Base-by-base conservation (phyloP, 352 stramenopile species). In the Halophytophthora batemanensis region DNA sequence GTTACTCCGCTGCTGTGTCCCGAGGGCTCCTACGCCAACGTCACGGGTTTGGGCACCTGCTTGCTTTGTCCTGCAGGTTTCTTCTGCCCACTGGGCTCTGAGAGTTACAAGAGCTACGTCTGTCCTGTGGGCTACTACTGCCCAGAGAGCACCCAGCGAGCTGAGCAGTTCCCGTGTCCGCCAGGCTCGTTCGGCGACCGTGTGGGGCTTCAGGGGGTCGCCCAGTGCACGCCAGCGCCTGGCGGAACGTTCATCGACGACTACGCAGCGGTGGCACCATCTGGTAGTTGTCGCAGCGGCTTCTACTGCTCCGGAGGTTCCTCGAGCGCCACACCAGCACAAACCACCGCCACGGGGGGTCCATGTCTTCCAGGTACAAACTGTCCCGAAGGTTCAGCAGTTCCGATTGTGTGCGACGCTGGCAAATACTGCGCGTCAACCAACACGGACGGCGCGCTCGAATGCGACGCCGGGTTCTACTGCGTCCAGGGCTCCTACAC, bases 121-220 rank as follows among this genome's bases (percentile, higher is more conserved):
- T 97, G 89, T 59, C 82, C 89, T 0, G 56, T 65, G 31, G 88
- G 89, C 0, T 77, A 95, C 49, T 97, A 90, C 48, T 97, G 90
- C 33, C 83, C 80, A 0, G 52, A 73, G 8, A 72, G 75, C 22
- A 96, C 89, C 0, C 56, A 72, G 40, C 45, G 63, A 19, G 54
- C 66, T 18, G 42, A 58, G 4, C 57, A 93, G 31, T 90, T 71
- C 39, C 84, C 74, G 7, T 98, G 91, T 55, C 74, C 76, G 3
- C 67, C 75, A 19, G 90, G 88, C 0, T 91, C 88, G 0, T 98
- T 86, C 43, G 71, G 72, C 6, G 86, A 83, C 35, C 55, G 40
- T 11, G 78, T 61, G 0, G 68, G 71, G 3, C 45, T 93, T 0
- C 71, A 81, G 17, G 58, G 63, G 6, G 14, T 60, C 0, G 44